These are phyloP conservation scores for Neurospora sp. DNA, from an alignment of 495 filamentous ascomycete genomes.

Conservation along the genomic window DNA sequence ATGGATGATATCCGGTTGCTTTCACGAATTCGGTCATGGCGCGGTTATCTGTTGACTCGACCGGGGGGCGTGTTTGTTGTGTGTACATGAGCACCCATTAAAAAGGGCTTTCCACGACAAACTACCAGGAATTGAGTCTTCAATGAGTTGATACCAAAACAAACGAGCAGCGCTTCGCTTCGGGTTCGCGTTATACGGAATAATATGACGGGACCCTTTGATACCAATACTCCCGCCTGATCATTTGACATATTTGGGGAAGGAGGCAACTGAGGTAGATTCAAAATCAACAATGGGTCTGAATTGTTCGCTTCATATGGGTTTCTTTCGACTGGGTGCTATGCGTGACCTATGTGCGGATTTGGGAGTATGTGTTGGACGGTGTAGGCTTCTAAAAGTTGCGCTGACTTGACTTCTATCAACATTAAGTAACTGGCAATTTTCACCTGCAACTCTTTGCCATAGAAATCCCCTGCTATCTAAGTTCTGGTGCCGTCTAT, in stretches of 20 bases:
- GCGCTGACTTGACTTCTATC: no score
- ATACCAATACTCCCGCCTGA: not conserved
- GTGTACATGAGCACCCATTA: not conserved
- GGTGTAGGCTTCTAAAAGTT: not conserved
- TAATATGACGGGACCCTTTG: not conserved
- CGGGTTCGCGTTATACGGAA: not conserved
- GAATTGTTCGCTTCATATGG: not conserved
- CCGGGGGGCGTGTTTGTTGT: not conserved
- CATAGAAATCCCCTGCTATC: no score
- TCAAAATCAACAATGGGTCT: not conserved
- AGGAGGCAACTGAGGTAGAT: not conserved
- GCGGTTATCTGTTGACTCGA: slow-evolving; percentile 11
- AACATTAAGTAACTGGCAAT: no score
- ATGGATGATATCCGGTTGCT: slow-evolving; percentile 25
- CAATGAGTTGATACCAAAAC: not conserved
- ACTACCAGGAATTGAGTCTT: not conserved
- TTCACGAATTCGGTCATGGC: slow-evolving; percentile 26
- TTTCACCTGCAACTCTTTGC: no score
- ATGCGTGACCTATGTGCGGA: not conserved
- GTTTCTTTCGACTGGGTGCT: not conserved
- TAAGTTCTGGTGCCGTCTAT: no score
- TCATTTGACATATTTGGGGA: not conserved
- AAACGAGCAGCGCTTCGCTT: not conserved
- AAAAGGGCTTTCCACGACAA: not conserved
- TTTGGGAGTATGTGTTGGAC: not conserved